Conservation (phyloP, 352 stramenopile genomes). For the Phytophthora syringae region DNA sequence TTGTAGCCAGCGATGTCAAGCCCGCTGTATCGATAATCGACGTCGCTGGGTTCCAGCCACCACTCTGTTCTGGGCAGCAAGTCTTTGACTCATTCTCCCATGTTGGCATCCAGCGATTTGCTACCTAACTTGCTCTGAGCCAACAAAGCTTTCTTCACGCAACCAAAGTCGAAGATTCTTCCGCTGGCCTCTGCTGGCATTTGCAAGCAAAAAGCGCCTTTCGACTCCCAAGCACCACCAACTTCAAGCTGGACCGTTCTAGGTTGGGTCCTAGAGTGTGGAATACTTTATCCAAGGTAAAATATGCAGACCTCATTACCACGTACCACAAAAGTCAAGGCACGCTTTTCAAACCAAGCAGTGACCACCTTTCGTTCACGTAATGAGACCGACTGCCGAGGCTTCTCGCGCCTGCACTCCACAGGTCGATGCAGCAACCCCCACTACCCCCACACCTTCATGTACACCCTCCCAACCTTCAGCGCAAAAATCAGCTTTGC, state of each 20-base stretch:
- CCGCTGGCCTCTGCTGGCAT: slow-evolving; percentile 8
- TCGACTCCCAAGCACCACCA: slow-evolving; percentile 7
- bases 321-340: slow-evolving; percentile 1
- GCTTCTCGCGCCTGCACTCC: slow-evolving; percentile 1
- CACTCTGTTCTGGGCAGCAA: slow-evolving; percentile 1
- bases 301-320: slow-evolving; percentile 18
- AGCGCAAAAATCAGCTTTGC: slow-evolving; percentile 13
- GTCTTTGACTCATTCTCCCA: slow-evolving; percentile 20
- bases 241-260: slow-evolving; percentile 12
- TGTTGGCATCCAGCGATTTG: slow-evolving; percentile 19
- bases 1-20: slow-evolving; percentile 6
- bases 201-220: no score
- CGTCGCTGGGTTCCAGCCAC: no score
- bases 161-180: slow-evolving; percentile 11
- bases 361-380: slow-evolving; percentile 21
- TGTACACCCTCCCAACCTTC: background rate
- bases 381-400: slow-evolving; percentile 20
- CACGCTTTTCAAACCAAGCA: background rate
- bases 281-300: slow-evolving; percentile 27
- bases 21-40: no score
- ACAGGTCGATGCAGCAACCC: slow-evolving; percentile 7
- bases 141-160: background rate
- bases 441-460: background rate
- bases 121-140: background rate
- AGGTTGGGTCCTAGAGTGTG: background rate